These are phyloP conservation scores for Panicum miliaceum DNA, from an alignment of 176 grass and related monocot species.

Conservation along the genomic window DNA sequence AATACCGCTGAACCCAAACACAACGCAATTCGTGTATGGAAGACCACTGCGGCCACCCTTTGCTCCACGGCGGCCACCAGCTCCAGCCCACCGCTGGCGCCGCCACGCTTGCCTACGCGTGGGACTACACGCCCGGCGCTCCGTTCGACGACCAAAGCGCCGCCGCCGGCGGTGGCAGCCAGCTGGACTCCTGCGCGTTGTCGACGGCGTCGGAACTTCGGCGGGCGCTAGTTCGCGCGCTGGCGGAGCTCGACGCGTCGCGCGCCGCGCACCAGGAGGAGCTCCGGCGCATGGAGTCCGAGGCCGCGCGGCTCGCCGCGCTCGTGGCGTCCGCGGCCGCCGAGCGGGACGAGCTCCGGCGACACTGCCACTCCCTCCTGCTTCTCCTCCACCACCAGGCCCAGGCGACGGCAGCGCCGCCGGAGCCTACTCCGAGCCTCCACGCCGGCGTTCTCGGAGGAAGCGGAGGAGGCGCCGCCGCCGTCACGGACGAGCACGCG, in stretches of 20 bases:
- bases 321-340: constrained; percentile 66
- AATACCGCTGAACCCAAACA: background rate
- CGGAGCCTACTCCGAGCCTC: background rate
- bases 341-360: constrained; percentile 88
- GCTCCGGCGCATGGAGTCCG: constrained; percentile 67
- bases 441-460: background rate
- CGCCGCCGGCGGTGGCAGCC: background rate
- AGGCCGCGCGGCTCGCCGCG: constrained; percentile 64
- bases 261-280: constrained; percentile 68
- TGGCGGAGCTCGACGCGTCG: constrained; percentile 67
- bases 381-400: constrained; percentile 65
- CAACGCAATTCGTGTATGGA: constrained; percentile 26
- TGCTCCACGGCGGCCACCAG: constrained; percentile 39
- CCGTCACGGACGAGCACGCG: constrained; percentile 6
- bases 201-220: constrained; percentile 59
- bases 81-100: background rate
- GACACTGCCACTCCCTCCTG: constrained; percentile 76
- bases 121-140: constrained; percentile 28
- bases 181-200: background rate
- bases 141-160: background rate
- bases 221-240: constrained; percentile 58
- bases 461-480: constrained; percentile 19
- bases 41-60: constrained; percentile 28
- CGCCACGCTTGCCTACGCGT: constrained; percentile 42
- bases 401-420: background rate